A percentile compares a stretch with the other conserved stretches of the same genome.
phyloP scores from a whole-genome alignment of 78 protist species.

The slime mould (Dictyostelium discoideum) region DNA sequence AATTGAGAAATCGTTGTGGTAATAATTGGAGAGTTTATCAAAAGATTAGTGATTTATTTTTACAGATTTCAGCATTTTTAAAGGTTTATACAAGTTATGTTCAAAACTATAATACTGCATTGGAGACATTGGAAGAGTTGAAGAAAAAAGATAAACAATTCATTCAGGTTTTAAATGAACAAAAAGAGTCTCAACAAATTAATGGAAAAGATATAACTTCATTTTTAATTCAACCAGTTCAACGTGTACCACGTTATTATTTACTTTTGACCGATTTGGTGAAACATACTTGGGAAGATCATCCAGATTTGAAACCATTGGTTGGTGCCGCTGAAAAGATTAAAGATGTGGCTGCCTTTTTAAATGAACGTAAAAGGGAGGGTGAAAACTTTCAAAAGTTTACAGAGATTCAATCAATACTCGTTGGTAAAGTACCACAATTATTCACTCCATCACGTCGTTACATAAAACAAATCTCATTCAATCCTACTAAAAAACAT shows the following conservation, averaged over 20 bases:
- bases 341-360: conserved; percentile 44
- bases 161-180: background rate
- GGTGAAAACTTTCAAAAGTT: conserved; percentile 53
- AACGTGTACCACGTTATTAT: conserved; percentile 80
- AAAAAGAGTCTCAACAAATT: background rate
- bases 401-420: conserved; percentile 16
- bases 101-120: conserved; percentile 50
- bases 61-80: conserved; percentile 45
- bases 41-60: conserved; percentile 28
- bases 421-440: conserved; percentile 49
- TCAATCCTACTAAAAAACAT: background rate
- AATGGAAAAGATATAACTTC: conserved; percentile 16
- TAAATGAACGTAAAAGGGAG: conserved; percentile 76
- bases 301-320: conserved; percentile 68
- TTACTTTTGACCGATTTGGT: conserved; percentile 65
- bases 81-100: conserved; percentile 72
- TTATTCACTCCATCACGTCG: conserved; percentile 32
- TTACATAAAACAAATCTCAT: conserved; percentile 3
- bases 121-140: conserved; percentile 17
- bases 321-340: conserved; percentile 47
- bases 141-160: conserved; percentile 36
- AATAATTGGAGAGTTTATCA: conserved; percentile 27
- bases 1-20: background rate
- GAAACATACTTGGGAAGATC: conserved; percentile 67
- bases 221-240: conserved; percentile 83